phyloP scores from a whole-genome alignment of 345 rosid species.

The Sisymbrium altissimum region DNA sequence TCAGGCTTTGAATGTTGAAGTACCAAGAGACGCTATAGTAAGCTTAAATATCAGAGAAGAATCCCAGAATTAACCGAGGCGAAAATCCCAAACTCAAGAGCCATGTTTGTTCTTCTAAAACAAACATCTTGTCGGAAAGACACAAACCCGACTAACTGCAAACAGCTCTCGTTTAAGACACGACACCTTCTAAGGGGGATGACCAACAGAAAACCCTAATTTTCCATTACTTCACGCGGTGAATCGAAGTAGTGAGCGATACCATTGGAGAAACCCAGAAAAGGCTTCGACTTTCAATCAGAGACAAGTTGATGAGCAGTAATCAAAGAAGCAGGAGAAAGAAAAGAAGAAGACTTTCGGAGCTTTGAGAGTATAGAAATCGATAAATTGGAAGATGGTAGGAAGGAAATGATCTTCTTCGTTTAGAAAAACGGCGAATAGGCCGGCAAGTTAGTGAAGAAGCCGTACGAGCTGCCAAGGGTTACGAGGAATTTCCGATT shows the following conservation, averaged over 20 bases:
- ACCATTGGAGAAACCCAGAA: constrained; percentile 10
- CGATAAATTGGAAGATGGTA: too few species aligned
- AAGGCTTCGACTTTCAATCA: constrained; percentile 8
- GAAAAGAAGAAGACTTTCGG: constrained; percentile 2
- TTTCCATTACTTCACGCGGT: not conserved
- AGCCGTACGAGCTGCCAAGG: constrained; percentile 19
- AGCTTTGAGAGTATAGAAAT: constrained; percentile 1
- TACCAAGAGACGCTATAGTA: not conserved
- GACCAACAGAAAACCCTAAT: not conserved
- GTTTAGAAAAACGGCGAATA: not conserved
- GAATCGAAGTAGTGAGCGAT: not conserved
- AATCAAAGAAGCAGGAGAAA: not conserved
- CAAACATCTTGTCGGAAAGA: not conserved
- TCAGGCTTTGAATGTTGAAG: not conserved
- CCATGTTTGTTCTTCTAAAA: too few species aligned
- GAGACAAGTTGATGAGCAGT: too few species aligned
- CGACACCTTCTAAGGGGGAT: not conserved
- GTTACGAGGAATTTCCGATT: not conserved
- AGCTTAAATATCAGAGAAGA: too few species aligned
- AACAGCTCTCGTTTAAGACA: not conserved
- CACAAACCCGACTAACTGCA: not conserved
- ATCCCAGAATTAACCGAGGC: too few species aligned
- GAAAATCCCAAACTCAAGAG: too few species aligned
- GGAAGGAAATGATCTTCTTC: constrained; percentile 14
- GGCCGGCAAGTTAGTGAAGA: constrained; percentile 32